Percentiles rank a stretch among this genome's conserved stretches.
Conservation (phyloP, 495 filamentous ascomycete species). For the Evernia prunastri region DNA sequence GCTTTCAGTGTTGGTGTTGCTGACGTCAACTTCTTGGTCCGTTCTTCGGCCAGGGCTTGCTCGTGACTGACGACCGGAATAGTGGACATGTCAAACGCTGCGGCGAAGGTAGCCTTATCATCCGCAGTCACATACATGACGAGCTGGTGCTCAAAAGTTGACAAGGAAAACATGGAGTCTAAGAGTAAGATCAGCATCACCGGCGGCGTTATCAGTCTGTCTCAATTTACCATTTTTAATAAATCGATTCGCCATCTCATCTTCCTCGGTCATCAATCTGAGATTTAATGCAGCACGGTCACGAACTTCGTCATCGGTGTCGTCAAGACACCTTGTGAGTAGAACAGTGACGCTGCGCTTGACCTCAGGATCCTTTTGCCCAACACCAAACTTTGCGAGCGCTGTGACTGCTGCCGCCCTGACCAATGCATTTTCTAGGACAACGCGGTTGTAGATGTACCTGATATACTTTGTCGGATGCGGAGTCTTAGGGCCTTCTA, state of each 20-base stretch:
- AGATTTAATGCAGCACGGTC: slow-evolving; percentile 93
- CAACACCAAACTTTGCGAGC: slow-evolving; percentile 93
- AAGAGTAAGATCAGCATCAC: slow-evolving; percentile 8
- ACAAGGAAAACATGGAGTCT: slow-evolving; percentile 78
- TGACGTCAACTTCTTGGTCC: slow-evolving; percentile 89
- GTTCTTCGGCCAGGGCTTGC: slow-evolving; percentile 93
- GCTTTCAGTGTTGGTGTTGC: slow-evolving; percentile 93
- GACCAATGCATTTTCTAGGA: slow-evolving; percentile 93
- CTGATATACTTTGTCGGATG: slow-evolving; percentile 98
- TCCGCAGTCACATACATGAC: slow-evolving; percentile 96
- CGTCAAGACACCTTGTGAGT: slow-evolving; percentile 88
- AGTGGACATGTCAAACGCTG: slow-evolving; percentile 81
- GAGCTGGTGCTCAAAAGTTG: slow-evolving; percentile 92
- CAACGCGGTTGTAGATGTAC: slow-evolving; percentile 98
- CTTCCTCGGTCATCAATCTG: slow-evolving; percentile 76
- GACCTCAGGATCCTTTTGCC: slow-evolving; percentile 92
- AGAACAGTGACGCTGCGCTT: slow-evolving; percentile 92
- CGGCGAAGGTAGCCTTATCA: slow-evolving; percentile 73
- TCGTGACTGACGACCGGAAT: slow-evolving; percentile 94
- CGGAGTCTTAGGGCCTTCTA: slow-evolving; percentile 90
- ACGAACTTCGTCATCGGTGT: slow-evolving; percentile 95
- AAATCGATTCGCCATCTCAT: slow-evolving; percentile 75
- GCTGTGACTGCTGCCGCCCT: slow-evolving; percentile 94
- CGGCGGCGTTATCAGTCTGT: not conserved
- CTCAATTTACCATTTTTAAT: slow-evolving; percentile 74